Evolutionary conservation across 2,329 filamentous ascomycete genomes (phyloP).

Genomic region (Cadophora luteo-olivacea): DNA sequence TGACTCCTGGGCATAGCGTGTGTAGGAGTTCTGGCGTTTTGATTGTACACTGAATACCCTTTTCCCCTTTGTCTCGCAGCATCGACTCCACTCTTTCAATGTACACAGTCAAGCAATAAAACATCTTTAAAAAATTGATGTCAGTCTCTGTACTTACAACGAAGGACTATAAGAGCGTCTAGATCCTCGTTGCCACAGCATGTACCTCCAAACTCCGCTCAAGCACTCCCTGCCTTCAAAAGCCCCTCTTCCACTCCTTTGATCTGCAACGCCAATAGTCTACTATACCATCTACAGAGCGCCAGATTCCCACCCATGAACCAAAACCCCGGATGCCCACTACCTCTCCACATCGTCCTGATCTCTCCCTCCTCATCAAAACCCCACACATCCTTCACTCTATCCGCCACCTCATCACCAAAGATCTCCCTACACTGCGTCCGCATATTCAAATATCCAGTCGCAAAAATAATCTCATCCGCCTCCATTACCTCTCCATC

Average conservation of each 20-base stretch:
- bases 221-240: background rate
- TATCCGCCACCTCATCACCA: constrained; percentile 57
- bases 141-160: too few species aligned
- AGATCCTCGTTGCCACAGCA: too few species aligned
- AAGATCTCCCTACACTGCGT: constrained; percentile 56
- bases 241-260: constrained; percentile 34
- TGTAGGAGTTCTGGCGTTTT: too few species aligned
- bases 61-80: too few species aligned
- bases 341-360: constrained; percentile 54
- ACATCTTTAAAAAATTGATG: too few species aligned
- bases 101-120: too few species aligned
- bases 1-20: too few species aligned
- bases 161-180: too few species aligned
- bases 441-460: constrained; percentile 60
- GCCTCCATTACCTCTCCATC: constrained; percentile 55
- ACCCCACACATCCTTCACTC: constrained; percentile 56
- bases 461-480: constrained; percentile 58
- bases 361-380: constrained; percentile 56
- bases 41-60: too few species aligned
- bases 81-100: too few species aligned
- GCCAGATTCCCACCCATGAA: constrained; percentile 58
- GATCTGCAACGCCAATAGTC: constrained; percentile 54
- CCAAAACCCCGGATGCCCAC: constrained; percentile 57
- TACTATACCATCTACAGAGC: constrained; percentile 54
- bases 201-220: too few species aligned